These are phyloP conservation scores for Cyclotella kingstonii DNA, from an alignment of 108 stramenopile species.

Conservation along the genomic window DNA sequence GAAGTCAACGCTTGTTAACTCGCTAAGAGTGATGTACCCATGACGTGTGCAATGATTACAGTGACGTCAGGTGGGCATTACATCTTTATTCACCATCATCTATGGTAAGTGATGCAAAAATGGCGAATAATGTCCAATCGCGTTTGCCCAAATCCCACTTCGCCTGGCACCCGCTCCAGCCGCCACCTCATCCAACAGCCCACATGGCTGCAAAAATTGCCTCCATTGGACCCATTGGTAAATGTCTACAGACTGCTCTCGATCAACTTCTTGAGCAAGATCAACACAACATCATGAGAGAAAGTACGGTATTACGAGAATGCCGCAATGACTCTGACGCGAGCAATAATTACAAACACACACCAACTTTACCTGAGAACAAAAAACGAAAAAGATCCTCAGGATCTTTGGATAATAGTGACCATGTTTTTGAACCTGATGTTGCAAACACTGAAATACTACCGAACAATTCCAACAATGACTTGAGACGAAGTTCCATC, in stretches of 20 bases:
- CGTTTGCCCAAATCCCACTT: slow-evolving; percentile 4
- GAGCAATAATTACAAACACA: neutral
- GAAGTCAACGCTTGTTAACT: too few species aligned
- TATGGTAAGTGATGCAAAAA: neutral
- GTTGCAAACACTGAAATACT: neutral
- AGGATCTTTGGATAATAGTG: neutral
- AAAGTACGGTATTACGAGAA: neutral
- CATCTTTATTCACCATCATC: too few species aligned
- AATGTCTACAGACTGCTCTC: slow-evolving; percentile 36
- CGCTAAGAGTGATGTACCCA: too few species aligned
- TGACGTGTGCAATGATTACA: too few species aligned
- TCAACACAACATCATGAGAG: neutral
- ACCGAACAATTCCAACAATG: neutral
- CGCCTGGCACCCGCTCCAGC: slow-evolving; percentile 31
- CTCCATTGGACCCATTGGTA: slow-evolving; percentile 32
- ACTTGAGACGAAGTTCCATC: neutral
- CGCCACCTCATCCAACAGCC: slow-evolving; percentile 27
- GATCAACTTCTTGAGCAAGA: slow-evolving; percentile 26
- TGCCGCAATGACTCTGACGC: neutral
- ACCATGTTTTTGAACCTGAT: neutral
- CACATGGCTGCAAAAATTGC: slow-evolving; percentile 26
- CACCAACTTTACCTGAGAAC: neutral
- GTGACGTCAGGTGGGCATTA: too few species aligned
- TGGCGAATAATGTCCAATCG: neutral
- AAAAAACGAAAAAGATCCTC: too few species aligned